Conservation (phyloP, 2,329 filamentous ascomycete genomes). For the Penicillium sp. region DNA sequence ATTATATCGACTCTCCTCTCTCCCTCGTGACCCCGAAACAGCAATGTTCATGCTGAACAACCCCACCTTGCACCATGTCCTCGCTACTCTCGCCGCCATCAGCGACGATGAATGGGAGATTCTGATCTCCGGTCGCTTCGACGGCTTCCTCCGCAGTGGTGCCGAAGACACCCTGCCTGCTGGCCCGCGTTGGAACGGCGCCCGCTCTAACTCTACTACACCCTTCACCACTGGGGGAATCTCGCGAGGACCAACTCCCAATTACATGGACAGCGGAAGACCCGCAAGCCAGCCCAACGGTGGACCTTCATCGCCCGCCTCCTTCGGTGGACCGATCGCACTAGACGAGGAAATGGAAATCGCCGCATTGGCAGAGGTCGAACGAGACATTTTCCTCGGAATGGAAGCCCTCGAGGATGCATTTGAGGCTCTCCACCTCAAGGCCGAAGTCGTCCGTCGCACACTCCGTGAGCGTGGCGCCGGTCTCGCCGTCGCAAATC, state of each 20-base stretch:
- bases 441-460: slow-evolving; percentile 78
- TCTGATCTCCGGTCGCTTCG: slow-evolving; percentile 87
- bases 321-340: slow-evolving; percentile 75
- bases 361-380: slow-evolving; percentile 84
- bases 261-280: slow-evolving; percentile 46
- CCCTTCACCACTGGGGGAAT: slow-evolving; percentile 38
- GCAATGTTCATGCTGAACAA: slow-evolving; percentile 86
- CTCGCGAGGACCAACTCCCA: slow-evolving; percentile 40
- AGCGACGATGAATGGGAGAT: slow-evolving; percentile 97
- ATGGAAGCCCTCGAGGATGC: slow-evolving; percentile 96
- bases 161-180: slow-evolving; percentile 63
- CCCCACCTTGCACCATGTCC: slow-evolving; percentile 78
- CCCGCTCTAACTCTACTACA: slow-evolving; percentile 38
- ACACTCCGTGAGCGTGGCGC: slow-evolving; percentile 81
- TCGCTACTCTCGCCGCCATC: slow-evolving; percentile 85
- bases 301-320: slow-evolving; percentile 58
- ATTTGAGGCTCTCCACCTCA: slow-evolving; percentile 86
- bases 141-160: slow-evolving; percentile 93
- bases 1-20: slow-evolving; percentile 73
- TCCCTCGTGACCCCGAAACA: slow-evolving; percentile 82
- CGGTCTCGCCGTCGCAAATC: slow-evolving; percentile 63
- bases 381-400: slow-evolving; percentile 87
- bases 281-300: slow-evolving; percentile 46
- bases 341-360: slow-evolving; percentile 95
- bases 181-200: slow-evolving; percentile 43